Conservation (phyloP, 2,329 filamentous ascomycete genomes). For the Pseudocercospora pini-densiflorae region DNA sequence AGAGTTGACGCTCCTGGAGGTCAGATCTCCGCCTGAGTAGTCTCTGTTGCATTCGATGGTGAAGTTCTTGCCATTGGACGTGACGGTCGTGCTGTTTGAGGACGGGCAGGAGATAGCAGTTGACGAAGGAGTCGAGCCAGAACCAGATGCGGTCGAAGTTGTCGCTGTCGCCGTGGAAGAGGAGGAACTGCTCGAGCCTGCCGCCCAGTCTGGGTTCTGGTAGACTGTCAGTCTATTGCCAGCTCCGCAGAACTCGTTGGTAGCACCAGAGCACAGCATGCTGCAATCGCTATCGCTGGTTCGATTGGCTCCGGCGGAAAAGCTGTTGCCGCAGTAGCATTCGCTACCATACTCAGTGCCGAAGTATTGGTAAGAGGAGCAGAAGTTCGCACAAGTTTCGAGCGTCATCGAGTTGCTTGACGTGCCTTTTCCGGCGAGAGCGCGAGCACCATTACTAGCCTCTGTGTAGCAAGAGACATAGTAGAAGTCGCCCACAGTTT, state of each 20-base stretch:
- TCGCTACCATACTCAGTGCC: slow-evolving; percentile 42
- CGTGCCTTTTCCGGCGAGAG: slow-evolving; percentile 34
- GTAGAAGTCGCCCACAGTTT: slow-evolving; percentile 34
- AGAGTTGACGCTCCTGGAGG: slow-evolving; percentile 29
- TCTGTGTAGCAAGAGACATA: slow-evolving; percentile 41
- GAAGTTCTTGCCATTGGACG: slow-evolving; percentile 35
- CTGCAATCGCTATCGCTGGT: slow-evolving; percentile 14
- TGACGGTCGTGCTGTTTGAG: slow-evolving; percentile 30
- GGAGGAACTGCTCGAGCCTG: not conserved
- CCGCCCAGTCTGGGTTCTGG: slow-evolving; percentile 1
- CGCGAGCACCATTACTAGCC: slow-evolving; percentile 29
- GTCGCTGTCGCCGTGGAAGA: slow-evolving; percentile 20
- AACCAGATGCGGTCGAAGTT: slow-evolving; percentile 18
- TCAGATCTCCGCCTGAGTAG: slow-evolving; percentile 36
- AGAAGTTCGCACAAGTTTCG: slow-evolving; percentile 45
- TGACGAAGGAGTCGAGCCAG: slow-evolving; percentile 21
- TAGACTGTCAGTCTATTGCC: slow-evolving; percentile 33
- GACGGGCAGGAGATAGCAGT: slow-evolving; percentile 33
- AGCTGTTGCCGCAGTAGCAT: slow-evolving; percentile 27
- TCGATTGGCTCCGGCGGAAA: slow-evolving; percentile 12
- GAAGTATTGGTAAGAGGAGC: slow-evolving; percentile 36
- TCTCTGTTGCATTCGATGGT: slow-evolving; percentile 34
- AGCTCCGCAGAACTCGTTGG: slow-evolving; percentile 37
- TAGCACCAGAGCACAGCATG: slow-evolving; percentile 34
- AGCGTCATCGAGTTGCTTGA: slow-evolving; percentile 44